These are phyloP conservation scores for Annona cherimola DNA, from an alignment of 164 flowering plant genomes.

Conservation along the genomic window DNA sequence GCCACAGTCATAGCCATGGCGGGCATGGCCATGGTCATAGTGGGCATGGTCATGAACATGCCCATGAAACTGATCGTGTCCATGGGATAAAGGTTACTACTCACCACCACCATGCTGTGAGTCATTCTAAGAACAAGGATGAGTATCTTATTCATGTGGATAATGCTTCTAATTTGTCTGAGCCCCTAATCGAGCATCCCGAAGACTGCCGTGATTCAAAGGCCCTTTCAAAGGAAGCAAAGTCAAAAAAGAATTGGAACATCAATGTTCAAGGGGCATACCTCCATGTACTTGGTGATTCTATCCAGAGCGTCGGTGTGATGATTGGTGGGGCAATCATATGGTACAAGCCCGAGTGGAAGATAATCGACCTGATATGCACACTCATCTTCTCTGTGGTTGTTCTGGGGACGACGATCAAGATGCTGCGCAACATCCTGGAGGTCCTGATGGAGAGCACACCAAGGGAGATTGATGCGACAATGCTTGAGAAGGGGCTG, in stretches of 20 bases:
- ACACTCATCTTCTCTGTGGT: slow-evolving; percentile 67
- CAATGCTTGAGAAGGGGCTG: slow-evolving; percentile 67
- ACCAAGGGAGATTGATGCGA: slow-evolving; percentile 85
- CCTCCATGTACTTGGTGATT: slow-evolving; percentile 86
- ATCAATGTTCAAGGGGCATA: slow-evolving; percentile 89
- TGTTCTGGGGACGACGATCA: slow-evolving; percentile 69
- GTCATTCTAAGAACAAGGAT: slow-evolving; percentile 8
- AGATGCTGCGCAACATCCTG: slow-evolving; percentile 64
- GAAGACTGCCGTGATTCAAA: slow-evolving; percentile 5
- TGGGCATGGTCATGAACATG: slow-evolving; percentile 19
- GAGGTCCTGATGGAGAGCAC: slow-evolving; percentile 95
- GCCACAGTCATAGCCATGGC: slow-evolving; percentile 17
- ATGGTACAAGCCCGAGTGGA: slow-evolving; percentile 83
- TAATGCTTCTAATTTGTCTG: slow-evolving; percentile 21
- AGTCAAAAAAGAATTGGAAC: slow-evolving; percentile 42
- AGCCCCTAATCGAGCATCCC: slow-evolving; percentile 35
- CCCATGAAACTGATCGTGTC: slow-evolving; percentile 14
- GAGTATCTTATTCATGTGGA: slow-evolving; percentile 9
- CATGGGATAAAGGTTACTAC: slow-evolving; percentile 23
- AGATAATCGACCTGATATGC: slow-evolving; percentile 72
- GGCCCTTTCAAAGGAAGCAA: slow-evolving; percentile 13
- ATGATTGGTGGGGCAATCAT: slow-evolving; percentile 86
- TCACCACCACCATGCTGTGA: slow-evolving; percentile 25
- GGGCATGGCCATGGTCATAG: slow-evolving; percentile 32
- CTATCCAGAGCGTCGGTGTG: slow-evolving; percentile 79